A percentile compares a stretch with the other conserved stretches of the same genome.
Evolutionary conservation across 306 rosid species (phyloP).

Genomic region (Cucumis cinereus): DNA sequence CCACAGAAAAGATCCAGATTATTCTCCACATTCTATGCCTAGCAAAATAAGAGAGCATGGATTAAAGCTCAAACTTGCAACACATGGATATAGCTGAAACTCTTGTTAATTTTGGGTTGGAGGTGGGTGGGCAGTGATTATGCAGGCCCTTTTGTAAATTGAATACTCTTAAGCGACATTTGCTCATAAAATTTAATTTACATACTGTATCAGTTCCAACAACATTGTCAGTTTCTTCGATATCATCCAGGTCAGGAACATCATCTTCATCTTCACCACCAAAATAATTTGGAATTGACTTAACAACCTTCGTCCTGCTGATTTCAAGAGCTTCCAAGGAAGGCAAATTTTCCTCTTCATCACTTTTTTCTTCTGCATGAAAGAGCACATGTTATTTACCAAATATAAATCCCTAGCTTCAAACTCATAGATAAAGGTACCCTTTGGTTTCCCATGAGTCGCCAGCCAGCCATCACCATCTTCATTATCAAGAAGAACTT

Average conservation of each 20-base stretch:
- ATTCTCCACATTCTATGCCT: not conserved
- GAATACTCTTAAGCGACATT: not conserved
- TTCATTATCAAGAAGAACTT: constrained; percentile 81
- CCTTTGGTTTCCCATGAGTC: constrained; percentile 91
- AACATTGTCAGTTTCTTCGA: constrained; percentile 61
- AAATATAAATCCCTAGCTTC: not conserved
- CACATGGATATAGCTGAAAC: not conserved
- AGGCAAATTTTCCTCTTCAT: constrained; percentile 71
- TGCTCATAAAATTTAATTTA: constrained; percentile 1
- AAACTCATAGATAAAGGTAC: constrained; percentile 17
- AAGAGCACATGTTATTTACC: not conserved
- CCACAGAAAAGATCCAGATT: not conserved
- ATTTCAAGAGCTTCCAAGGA: constrained; percentile 78
- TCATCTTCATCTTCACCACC: constrained; percentile 75
- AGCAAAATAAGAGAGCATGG: not conserved
- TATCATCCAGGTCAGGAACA: constrained; percentile 85
- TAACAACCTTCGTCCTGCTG: constrained; percentile 37
- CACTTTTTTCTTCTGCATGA: constrained; percentile 42
- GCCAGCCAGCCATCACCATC: constrained; percentile 98
- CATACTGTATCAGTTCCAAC: constrained; percentile 77
- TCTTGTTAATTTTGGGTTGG: not conserved
- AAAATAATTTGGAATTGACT: constrained; percentile 32
- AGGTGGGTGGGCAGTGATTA: not conserved
- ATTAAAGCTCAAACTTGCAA: not conserved
- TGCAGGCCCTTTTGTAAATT: not conserved